phyloP scores from a whole-genome alignment of 768 basidiomycete genomes.

The Boletus tomentosulus region DNA sequence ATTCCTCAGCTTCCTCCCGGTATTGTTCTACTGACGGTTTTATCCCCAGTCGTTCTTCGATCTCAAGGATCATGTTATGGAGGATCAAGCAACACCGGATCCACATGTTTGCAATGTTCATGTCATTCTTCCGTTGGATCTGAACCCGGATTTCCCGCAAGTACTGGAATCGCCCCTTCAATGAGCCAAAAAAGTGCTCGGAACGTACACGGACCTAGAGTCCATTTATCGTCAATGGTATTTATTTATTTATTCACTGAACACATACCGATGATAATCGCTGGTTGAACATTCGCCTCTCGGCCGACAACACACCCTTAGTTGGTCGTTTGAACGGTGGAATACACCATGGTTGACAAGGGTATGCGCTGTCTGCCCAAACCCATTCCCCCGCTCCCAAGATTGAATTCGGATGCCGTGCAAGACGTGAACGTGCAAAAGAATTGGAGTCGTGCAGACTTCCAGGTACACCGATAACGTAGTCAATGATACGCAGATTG shows the following conservation, averaged over 20 bases:
- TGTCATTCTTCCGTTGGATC: slow-evolving; percentile 3
- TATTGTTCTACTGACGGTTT: neutral
- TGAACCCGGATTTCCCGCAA: slow-evolving; percentile 7
- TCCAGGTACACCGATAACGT: slow-evolving; percentile 13
- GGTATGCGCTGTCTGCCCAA: slow-evolving; percentile 20
- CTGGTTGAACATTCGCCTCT: slow-evolving; percentile 23
- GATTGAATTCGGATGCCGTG: neutral
- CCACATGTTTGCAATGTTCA: slow-evolving; percentile 7
- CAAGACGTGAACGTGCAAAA: neutral
- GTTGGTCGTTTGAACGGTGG: slow-evolving; percentile 24
- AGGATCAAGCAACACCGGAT: slow-evolving; percentile 1
- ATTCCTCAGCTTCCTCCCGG: neutral
- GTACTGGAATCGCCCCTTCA: slow-evolving; percentile 13
- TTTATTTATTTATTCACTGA: neutral
- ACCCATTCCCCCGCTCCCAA: slow-evolving; percentile 7
- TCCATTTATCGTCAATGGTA: neutral
- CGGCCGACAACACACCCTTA: slow-evolving; percentile 6
- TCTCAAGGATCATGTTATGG: slow-evolving; percentile 15
- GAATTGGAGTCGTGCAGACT: slow-evolving; percentile 11
- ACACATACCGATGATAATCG: slow-evolving; percentile 18
- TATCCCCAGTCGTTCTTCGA: neutral
- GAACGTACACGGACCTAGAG: slow-evolving; percentile 1
- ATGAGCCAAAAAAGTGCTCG: slow-evolving; percentile 12
- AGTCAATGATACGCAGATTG: slow-evolving; percentile 11
- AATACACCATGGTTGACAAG: slow-evolving; percentile 19